Percentiles rank a stretch among this genome's conserved stretches.
Conservation (phyloP, 495 filamentous ascomycete genomes). For the Aspergillus leporis region DNA sequence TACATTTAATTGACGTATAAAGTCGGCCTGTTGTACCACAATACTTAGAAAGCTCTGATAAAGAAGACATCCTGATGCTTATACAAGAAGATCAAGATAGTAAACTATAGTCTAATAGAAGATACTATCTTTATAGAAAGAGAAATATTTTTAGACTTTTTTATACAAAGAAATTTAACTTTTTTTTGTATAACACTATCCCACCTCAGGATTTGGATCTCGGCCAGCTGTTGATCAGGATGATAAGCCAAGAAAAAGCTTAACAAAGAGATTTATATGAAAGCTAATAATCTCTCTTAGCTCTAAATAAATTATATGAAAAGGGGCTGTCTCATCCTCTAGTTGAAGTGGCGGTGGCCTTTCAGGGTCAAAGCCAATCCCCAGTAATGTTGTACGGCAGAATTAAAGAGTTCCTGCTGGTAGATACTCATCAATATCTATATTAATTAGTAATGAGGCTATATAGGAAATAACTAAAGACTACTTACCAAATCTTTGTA, state of each 20-base stretch:
- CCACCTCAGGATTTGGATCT: too few relatives aligned
- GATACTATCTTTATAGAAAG: too few relatives aligned
- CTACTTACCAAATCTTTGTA: slow-evolving; percentile 6
- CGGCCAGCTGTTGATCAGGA: background rate
- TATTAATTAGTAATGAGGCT: background rate
- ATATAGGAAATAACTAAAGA: background rate
- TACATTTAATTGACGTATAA: too few relatives aligned
- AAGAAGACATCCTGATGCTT: too few relatives aligned
- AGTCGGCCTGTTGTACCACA: too few relatives aligned
- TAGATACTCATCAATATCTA: slow-evolving; percentile 12
- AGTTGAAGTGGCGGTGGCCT: slow-evolving; percentile 1
- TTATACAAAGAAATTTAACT: too few relatives aligned
- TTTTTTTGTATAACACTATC: too few relatives aligned
- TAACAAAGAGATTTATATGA: too few relatives aligned
- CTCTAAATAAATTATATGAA: slow-evolving; percentile 11
- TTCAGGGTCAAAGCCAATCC: slow-evolving; percentile 8
- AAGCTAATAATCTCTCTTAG: slow-evolving; percentile 1
- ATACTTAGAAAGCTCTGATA: too few relatives aligned
- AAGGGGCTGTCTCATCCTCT: slow-evolving; percentile 3
- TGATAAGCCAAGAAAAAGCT: slow-evolving; percentile 7
- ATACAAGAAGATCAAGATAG: too few relatives aligned
- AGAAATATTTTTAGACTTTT: too few relatives aligned
- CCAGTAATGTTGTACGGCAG: background rate
- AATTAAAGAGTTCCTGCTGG: slow-evolving; percentile 3
- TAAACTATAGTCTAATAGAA: too few relatives aligned